phyloP scores from a whole-genome alignment of 2,329 filamentous ascomycete species.

The Rutstroemia sydowiana region DNA sequence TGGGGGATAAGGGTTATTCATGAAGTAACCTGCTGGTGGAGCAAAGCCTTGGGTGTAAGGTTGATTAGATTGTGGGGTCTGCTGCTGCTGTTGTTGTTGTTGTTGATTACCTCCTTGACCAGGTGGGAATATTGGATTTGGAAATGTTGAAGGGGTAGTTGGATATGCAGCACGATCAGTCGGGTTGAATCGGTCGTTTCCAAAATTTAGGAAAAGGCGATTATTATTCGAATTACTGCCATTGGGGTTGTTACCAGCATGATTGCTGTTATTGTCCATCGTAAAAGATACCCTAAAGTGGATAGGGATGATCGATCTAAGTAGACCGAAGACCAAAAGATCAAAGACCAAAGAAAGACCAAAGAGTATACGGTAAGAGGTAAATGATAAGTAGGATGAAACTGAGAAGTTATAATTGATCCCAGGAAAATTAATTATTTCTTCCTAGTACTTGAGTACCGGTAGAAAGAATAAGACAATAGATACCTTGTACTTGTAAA shows the following conservation, averaged over 20 bases:
- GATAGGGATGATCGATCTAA: neutral
- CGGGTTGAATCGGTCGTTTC: constrained; percentile 52
- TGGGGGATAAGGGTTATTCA: constrained; percentile 43
- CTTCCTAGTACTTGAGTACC: too few species aligned
- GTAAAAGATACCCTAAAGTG: neutral
- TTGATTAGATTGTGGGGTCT: constrained; percentile 33
- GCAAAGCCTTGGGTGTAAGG: constrained; percentile 40
- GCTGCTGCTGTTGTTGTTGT: constrained; percentile 30
- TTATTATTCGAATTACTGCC: constrained; percentile 23
- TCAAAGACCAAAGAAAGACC: neutral
- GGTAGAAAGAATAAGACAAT: too few species aligned
- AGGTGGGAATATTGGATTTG: constrained; percentile 63
- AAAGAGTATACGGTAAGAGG: too few species aligned
- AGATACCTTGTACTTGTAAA: too few species aligned
- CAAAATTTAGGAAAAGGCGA: constrained; percentile 26
- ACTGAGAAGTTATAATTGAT: too few species aligned
- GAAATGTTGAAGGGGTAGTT: constrained; percentile 91
- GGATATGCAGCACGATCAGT: constrained; percentile 61
- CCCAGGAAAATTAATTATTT: too few species aligned
- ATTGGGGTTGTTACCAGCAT: constrained; percentile 10
- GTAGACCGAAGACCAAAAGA: neutral
- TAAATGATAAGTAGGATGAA: too few species aligned
- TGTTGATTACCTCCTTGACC: constrained; percentile 30
- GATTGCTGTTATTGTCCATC: constrained; percentile 10
- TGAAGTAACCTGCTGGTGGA: constrained; percentile 47